Conservation (phyloP, 805 yeast genomes). For the Alloascoidea hylecoeti region DNA sequence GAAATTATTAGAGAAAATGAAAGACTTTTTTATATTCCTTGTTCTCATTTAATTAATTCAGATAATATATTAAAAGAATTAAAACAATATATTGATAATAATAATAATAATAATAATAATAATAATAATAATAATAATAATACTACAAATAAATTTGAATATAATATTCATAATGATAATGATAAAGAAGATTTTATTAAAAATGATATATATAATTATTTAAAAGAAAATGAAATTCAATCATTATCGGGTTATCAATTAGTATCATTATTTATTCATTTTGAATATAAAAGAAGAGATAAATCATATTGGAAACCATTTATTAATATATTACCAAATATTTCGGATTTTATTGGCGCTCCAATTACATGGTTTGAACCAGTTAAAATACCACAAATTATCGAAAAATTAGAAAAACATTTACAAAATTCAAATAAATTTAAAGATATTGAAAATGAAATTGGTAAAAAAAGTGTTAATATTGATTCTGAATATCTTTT, state of each 20-base stretch:
- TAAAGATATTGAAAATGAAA: background rate
- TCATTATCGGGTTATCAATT: slow-evolving; percentile 9
- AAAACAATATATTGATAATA: slow-evolving; percentile 2
- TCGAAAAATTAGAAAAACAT: slow-evolving; percentile 6
- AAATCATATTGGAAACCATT: slow-evolving; percentile 53
- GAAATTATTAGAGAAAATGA: slow-evolving; percentile 24
- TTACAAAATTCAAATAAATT: slow-evolving; percentile 8
- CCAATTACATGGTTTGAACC: slow-evolving; percentile 50
- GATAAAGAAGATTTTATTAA: slow-evolving; percentile 1
- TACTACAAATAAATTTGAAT: slow-evolving; percentile 1
- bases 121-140: slow-evolving; percentile 5
- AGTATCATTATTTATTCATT: slow-evolving; percentile 7
- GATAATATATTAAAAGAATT: slow-evolving; percentile 6
- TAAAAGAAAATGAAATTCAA: slow-evolving; percentile 4
- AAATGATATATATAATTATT: background rate
- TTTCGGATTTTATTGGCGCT: slow-evolving; percentile 33
- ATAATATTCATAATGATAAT: background rate
- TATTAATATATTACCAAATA: slow-evolving; percentile 44
- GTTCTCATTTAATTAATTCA: slow-evolving; percentile 37
- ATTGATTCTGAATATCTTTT: slow-evolving; percentile 11
- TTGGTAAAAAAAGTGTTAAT: slow-evolving; percentile 3
- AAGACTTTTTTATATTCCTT: slow-evolving; percentile 40
- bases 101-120: background rate
- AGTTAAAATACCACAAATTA: slow-evolving; percentile 10
- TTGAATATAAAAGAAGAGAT: slow-evolving; percentile 3